phyloP scores from a whole-genome alignment of 306 rosid species.

The Rubus idaeus region DNA sequence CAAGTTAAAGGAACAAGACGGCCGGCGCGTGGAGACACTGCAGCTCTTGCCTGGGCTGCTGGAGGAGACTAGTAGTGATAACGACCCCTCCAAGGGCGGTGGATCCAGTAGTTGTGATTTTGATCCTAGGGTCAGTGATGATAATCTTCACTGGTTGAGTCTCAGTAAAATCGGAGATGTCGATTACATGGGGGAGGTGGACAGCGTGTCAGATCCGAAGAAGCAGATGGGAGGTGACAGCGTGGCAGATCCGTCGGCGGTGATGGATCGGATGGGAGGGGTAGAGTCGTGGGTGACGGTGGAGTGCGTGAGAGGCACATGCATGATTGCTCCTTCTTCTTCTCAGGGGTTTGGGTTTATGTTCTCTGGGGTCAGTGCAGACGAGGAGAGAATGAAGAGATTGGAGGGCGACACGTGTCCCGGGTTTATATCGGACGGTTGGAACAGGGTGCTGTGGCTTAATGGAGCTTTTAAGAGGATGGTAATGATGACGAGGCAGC shows the following conservation, averaged over 20 bases:
- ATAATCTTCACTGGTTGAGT: background rate
- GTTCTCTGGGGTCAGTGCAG: constrained; percentile 21
- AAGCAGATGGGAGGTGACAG: background rate
- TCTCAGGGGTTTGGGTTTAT: constrained; percentile 11
- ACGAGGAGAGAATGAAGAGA: constrained; percentile 35
- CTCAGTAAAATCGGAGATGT: background rate
- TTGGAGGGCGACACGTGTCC: constrained; percentile 60
- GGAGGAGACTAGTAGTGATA: constrained; percentile 4
- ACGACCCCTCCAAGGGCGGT: background rate
- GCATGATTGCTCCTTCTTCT: constrained; percentile 32
- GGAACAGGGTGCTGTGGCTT: constrained; percentile 46
- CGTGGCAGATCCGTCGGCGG: constrained; percentile 23
- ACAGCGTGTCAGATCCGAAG: background rate
- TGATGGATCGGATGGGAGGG: background rate
- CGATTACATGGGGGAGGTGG: background rate
- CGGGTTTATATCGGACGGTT: constrained; percentile 50
- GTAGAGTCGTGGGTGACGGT: constrained; percentile 55
- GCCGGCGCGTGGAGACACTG: constrained; percentile 22
- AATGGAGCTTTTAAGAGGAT: constrained; percentile 53
- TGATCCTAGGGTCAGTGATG: background rate
- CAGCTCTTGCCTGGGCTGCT: constrained; percentile 45
- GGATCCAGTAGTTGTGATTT: constrained; percentile 20
- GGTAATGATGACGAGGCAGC: constrained; percentile 28
- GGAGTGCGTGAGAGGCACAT: constrained; percentile 45
- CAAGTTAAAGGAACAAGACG: constrained; percentile 8